Base-by-base conservation (phyloP, 2,329 filamentous ascomycete species). In the Dichotomopilus funicola region DNA sequence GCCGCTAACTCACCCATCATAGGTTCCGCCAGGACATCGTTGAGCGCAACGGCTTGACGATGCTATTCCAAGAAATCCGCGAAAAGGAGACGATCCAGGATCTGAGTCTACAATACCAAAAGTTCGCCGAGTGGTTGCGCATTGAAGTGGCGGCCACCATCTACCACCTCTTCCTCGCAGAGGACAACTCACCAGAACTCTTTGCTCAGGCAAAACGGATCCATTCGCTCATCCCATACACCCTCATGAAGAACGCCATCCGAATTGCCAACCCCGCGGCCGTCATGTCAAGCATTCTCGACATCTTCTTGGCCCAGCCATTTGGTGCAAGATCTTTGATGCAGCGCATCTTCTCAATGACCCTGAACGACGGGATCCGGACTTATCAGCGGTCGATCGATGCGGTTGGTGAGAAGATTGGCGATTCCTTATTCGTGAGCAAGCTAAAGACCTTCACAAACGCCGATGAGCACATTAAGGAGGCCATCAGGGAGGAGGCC, bases 101-200 rank as follows among this genome's bases (percentile, higher is more conserved):
- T 63, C 79, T 99, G 52, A 95, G 89, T 66, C 86, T 95, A 9
- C 91, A 97, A 69, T 97, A 97, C 70, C 89, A 94, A 67, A 99
- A 97, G 70, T 97, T 99, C 68, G 92, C 92, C 13, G 94, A 99
- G 71, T 99, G 94, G 94, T 76, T 97, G 50, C 86, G 94, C 41
- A 99, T 99, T 66, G 94, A 99, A 73, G 86, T 99, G 49, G 94
- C 94, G 31, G 94, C 94, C 42, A 96, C 94, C 27, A 84, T 97
- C 57, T 99, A 99, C 68, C 94, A 99, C 70, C 78, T 99, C 37
- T 99, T 99, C 78, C 79, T 99, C 45, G 94, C 94, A 5, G 94
- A 99, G 70, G 94, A 99, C 73, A 99, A 99, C 71, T 96, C 92
- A 0, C 91, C 94, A 0, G 94, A 99, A 67, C 73, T 99, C 35